These are phyloP conservation scores for Lyophyllum shimeji DNA, from an alignment of 768 basidiomycete species.

Conservation along the genomic window DNA sequence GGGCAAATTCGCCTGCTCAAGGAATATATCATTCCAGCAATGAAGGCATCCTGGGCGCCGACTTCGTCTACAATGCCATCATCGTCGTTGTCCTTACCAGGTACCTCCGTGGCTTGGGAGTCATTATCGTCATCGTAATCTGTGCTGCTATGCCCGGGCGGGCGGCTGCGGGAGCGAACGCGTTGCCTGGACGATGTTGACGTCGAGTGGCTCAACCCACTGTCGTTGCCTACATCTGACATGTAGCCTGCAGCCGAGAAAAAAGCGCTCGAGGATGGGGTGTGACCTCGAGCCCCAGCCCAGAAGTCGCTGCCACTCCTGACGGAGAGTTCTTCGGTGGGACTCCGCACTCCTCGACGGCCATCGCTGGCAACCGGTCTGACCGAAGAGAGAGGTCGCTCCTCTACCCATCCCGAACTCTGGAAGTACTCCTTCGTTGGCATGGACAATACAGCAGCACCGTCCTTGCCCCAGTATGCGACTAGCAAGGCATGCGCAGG, in stretches of 20 bases:
- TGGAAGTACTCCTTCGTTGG: conserved; percentile 88
- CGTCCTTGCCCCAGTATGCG: conserved; percentile 77
- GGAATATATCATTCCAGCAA: conserved; percentile 87
- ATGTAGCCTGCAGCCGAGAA: conserved; percentile 40
- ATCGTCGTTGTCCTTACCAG: conserved; percentile 33
- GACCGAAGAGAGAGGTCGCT: conserved; percentile 29
- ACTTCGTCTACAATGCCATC: conserved; percentile 64
- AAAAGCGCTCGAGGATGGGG: conserved; percentile 51
- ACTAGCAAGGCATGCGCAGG: conserved; percentile 79
- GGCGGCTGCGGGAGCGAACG: conserved; percentile 14
- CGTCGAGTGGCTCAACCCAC: conserved; percentile 25
- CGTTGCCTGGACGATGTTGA: conserved; percentile 19
- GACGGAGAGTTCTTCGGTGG: conserved; percentile 42
- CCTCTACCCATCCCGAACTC: conserved; percentile 77
- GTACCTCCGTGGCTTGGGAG: conserved; percentile 60
- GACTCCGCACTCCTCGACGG: conserved; percentile 19
- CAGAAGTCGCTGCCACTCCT: conserved; percentile 78
- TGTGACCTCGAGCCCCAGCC: conserved; percentile 58
- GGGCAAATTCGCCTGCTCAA: conserved; percentile 71
- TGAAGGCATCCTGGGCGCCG: conserved; percentile 79
- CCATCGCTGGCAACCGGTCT: conserved; percentile 7
- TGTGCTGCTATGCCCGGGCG: conserved; percentile 29
- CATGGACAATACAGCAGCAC: conserved; percentile 76
- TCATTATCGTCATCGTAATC: conserved; percentile 53
- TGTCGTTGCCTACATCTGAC: conserved; percentile 24